Evolutionary conservation across 371 early-diverging fungal species (phyloP).

Genomic region (Parasitella parasitica): DNA sequence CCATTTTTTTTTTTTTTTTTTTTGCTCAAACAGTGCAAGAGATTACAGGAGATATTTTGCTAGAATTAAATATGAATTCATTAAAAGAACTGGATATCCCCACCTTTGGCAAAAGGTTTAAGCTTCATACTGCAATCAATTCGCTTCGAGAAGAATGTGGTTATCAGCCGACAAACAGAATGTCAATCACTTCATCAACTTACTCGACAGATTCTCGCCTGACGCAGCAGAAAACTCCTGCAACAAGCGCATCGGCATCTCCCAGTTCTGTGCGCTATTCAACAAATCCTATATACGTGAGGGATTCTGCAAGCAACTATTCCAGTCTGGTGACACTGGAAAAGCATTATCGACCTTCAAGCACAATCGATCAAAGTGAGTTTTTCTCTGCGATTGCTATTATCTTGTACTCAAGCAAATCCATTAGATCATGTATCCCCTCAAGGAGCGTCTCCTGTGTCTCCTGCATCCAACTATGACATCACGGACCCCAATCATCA

Average conservation of each 20-base stretch:
- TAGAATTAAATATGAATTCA: conserved; percentile 61
- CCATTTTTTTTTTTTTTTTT: neutral
- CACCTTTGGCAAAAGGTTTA: conserved; percentile 70
- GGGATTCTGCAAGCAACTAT: neutral
- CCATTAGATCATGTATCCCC: neutral
- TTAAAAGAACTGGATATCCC: conserved; percentile 69
- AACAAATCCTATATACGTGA: neutral
- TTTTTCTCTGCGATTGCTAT: neutral
- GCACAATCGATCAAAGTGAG: neutral
- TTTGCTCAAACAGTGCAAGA: conserved; percentile 52
- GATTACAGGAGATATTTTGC: conserved; percentile 68
- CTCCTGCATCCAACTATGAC: conserved; percentile 4
- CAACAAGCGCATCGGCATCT: neutral
- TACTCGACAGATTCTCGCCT: conserved; percentile 2
- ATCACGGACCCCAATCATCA: conserved; percentile 1
- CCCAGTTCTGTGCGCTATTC: neutral
- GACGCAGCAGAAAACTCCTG: neutral
- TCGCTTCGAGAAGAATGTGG: conserved; percentile 38
- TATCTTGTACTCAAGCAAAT: neutral
- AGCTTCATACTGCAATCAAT: conserved; percentile 63
- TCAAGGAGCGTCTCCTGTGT: neutral
- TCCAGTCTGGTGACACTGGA: neutral
- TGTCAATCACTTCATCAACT: conserved; percentile 8
- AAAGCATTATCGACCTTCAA: neutral
- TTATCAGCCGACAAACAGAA: conserved; percentile 4